A percentile compares a stretch with the other conserved stretches of the same genome.
Conservation (phyloP, 352 stramenopile species). For the Phytophthora cactorum region DNA sequence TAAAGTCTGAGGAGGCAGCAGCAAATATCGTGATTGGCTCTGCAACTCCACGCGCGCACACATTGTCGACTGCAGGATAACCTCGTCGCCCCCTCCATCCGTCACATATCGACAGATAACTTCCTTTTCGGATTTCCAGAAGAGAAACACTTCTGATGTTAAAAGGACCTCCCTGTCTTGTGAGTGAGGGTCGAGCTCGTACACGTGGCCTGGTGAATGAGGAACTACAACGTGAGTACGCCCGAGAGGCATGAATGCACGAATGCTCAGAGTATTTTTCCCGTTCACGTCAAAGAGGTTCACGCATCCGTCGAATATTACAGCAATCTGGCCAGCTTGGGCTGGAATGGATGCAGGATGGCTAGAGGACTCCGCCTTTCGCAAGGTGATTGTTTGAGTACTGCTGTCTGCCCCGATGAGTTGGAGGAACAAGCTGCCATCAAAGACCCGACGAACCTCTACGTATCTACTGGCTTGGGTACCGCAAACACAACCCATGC, state of each 20-base stretch:
- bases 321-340: constrained; percentile 42
- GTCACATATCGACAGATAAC: constrained; percentile 72
- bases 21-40: constrained; percentile 49
- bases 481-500: constrained; percentile 62
- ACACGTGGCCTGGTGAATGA: constrained; percentile 11
- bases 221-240: constrained; percentile 5
- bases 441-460: constrained; percentile 58
- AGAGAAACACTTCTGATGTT: constrained; percentile 63
- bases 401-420: constrained; percentile 61
- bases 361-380: constrained; percentile 42
- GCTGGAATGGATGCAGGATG: constrained; percentile 33
- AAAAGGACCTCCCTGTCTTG: constrained; percentile 37
- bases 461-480: constrained; percentile 39
- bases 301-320: constrained; percentile 62
- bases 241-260: constrained; percentile 32
- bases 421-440: constrained; percentile 65
- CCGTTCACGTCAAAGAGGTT: constrained; percentile 57
- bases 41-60: constrained; percentile 55
- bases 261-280: constrained; percentile 48
- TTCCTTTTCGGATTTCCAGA: constrained; percentile 65
- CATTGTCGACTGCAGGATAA: constrained; percentile 68
- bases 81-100: constrained; percentile 60
- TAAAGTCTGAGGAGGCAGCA: constrained; percentile 22
- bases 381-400: constrained; percentile 58
- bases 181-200: constrained; percentile 32